Evolutionary conservation across 2,329 filamentous ascomycete genomes (phyloP), one percentile per base, ranked within the genome.

Genomic region (Purpureocillium lavendulum): DNA sequence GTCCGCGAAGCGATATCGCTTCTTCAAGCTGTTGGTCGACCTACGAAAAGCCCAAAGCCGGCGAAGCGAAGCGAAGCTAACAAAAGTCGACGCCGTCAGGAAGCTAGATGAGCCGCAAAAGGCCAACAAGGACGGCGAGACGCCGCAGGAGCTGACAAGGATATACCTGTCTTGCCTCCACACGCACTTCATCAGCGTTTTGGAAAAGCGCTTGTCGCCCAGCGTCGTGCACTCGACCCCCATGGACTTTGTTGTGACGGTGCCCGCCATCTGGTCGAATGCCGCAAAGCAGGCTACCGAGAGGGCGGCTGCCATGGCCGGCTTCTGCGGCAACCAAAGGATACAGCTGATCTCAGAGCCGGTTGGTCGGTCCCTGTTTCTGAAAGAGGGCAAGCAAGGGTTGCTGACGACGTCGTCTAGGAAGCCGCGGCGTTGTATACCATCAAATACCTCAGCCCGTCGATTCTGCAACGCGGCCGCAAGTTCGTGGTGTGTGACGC

Each of bases 241-340:
- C 0, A 62, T 74, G 44, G 65, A 77, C 39, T 75, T 75, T 40
- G 65, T 77, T 33, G 56, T 78, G 15, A 76, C 75, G 0, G 73
- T 78, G 1, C 75, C 75, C 1, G 73, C 74, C 5, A 72, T 79
- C 7, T 79, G 75, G 75, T 72, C 67, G 30, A 71, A 75, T 33
- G 59, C 60, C 5, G 71, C 73, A 24, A 76, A 73, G 38, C 61
- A 71, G 32, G 65, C 65, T 29, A 77, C 71, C 9, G 60, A 64
- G 41, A 49, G 58, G 24, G 60, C 60, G 1, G 60, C 60, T 18
- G 58, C 60, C 18, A 57, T 61, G 48, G 60, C 60, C 10, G 60
- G 60, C 7, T 63, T 64, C 36, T 62, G 60, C 40, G 57, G 64
- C 30, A 59, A 57, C 13, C 59, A 66, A 16, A 57, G 61, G 6